Percentiles rank a stretch among this genome's conserved stretches.
Evolutionary conservation across 441 rosid genomes (phyloP).

Genomic region (Kokia cookei): DNA sequence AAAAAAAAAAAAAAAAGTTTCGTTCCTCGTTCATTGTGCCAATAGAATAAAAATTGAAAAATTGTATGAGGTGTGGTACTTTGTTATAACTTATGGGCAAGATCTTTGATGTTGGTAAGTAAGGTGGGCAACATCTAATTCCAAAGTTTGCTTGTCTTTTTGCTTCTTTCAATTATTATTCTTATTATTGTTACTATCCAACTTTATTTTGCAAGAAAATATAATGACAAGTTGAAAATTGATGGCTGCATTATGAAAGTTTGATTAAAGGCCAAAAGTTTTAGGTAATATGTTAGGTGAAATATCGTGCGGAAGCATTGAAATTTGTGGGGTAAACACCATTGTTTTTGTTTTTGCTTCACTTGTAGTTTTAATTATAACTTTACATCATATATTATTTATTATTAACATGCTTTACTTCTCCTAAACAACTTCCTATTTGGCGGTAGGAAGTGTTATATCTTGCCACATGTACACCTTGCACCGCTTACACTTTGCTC

Average conservation of each 20-base stretch:
- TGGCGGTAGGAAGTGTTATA: not conserved
- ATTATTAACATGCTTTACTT: not conserved
- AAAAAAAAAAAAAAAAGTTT: too few relatives aligned
- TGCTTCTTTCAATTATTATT: too few relatives aligned
- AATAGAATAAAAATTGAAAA: not conserved
- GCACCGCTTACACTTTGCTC: too few relatives aligned
- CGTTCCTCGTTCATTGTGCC: too few relatives aligned
- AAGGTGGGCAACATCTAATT: constrained; percentile 3
- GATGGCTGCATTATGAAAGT: constrained; percentile 4
- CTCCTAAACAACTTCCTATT: not conserved
- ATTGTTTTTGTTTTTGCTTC: constrained; percentile 1
- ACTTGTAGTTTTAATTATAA: not conserved
- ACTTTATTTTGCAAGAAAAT: not conserved
- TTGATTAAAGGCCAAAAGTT: constrained; percentile 20
- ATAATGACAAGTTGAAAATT: not conserved
- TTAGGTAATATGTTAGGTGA: constrained; percentile 32
- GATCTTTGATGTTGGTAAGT: not conserved
- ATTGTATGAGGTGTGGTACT: not conserved
- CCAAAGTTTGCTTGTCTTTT: not conserved
- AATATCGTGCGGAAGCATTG: not conserved
- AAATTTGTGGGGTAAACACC: constrained; percentile 18
- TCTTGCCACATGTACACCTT: too few relatives aligned
- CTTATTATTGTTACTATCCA: not conserved
- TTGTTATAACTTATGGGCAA: constrained; percentile 27
- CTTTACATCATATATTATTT: not conserved